Percentiles rank a stretch among this genome's conserved stretches.
Evolutionary conservation across 225 moss, liverwort and hornwort species (phyloP).

Genomic region (Marchantia paleacea): DNA sequence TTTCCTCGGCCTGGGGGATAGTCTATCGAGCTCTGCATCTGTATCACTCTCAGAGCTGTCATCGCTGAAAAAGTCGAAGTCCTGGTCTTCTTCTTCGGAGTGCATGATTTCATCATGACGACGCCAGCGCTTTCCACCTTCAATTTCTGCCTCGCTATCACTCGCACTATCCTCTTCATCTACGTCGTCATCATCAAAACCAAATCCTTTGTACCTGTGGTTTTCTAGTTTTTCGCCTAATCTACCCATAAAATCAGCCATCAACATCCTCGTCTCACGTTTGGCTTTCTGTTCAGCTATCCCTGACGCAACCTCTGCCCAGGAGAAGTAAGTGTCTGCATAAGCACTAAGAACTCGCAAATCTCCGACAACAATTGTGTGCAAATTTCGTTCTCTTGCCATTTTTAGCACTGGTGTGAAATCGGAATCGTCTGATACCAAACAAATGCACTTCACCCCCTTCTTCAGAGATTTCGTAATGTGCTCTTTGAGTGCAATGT

Average conservation of each 20-base stretch:
- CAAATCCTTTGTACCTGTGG: conserved; percentile 8
- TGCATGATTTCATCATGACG: background rate
- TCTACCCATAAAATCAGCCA: conserved; percentile 20
- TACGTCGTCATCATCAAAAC: conserved; percentile 22
- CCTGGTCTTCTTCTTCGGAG: background rate
- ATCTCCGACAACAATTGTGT: conserved; percentile 45
- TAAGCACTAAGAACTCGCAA: conserved; percentile 40
- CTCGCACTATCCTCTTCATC: conserved; percentile 18
- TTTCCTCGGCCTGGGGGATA: background rate
- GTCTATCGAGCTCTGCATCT: conserved; percentile 7
- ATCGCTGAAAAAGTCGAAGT: conserved; percentile 31
- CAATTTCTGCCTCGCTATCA: conserved; percentile 29
- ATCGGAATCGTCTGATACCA: conserved; percentile 47
- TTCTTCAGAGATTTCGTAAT: conserved; percentile 48
- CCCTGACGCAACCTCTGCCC: conserved; percentile 48
- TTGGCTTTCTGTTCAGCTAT: conserved; percentile 43
- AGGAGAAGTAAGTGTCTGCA: conserved; percentile 47
- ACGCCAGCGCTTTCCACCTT: conserved; percentile 18
- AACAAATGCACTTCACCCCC: conserved; percentile 42
- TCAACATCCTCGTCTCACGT: conserved; percentile 19
- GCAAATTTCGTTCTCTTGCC: conserved; percentile 34
- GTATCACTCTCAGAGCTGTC: conserved; percentile 27
- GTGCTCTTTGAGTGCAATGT: conserved; percentile 79
- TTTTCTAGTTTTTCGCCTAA: background rate
- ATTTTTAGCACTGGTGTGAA: conserved; percentile 41